Evolutionary conservation across 2,329 filamentous ascomycete genomes (phyloP).

Genomic region (Simplicillium sp.): DNA sequence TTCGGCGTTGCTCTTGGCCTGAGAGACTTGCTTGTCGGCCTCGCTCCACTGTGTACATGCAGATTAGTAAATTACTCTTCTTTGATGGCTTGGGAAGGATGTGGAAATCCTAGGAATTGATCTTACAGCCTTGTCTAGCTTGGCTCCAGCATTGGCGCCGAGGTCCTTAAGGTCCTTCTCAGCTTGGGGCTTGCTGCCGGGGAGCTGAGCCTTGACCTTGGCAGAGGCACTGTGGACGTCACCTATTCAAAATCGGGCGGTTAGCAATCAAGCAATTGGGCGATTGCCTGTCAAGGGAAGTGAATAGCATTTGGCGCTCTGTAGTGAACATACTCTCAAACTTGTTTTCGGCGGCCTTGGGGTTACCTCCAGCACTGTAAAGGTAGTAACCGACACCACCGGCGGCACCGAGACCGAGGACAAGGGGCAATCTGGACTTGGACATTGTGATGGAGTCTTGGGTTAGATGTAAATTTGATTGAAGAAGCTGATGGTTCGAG

Average conservation of each 20-base stretch:
- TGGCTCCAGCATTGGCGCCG: slow-evolving; percentile 44
- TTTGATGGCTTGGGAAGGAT: neutral
- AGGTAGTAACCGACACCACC: slow-evolving; percentile 80
- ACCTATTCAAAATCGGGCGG: slow-evolving; percentile 37
- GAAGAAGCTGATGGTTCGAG: neutral
- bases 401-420: slow-evolving; percentile 53
- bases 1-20: slow-evolving; percentile 51
- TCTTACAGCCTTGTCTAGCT: slow-evolving; percentile 62
- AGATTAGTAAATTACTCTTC: slow-evolving; percentile 2
- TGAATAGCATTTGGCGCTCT: neutral
- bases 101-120: neutral
- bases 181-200: slow-evolving; percentile 50
- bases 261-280: neutral
- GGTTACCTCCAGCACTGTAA: slow-evolving; percentile 73
- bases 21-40: slow-evolving; percentile 51
- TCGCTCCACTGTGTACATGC: slow-evolving; percentile 32
- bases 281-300: neutral
- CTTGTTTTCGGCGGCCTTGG: slow-evolving; percentile 77
- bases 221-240: slow-evolving; percentile 64
- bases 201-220: slow-evolving; percentile 56
- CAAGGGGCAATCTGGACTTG: slow-evolving; percentile 34
- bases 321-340: slow-evolving; percentile 57
- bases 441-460: slow-evolving; percentile 27
- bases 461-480: neutral
- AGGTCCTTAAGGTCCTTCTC: slow-evolving; percentile 51